phyloP scores from a whole-genome alignment of 2,329 filamentous ascomycete species.

The Pyricularia grisea region DNA sequence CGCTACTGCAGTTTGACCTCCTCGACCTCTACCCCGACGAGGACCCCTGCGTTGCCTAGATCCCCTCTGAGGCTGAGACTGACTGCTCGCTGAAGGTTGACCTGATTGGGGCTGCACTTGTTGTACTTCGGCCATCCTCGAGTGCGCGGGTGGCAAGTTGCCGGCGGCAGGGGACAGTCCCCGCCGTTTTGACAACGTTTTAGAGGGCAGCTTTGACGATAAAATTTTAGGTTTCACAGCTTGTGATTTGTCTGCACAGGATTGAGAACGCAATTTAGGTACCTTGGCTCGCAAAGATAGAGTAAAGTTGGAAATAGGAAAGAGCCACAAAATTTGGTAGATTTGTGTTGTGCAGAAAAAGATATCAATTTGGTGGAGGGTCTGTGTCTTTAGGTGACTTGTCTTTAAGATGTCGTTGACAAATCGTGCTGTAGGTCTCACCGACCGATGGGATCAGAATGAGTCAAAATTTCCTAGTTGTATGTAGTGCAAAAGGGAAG shows the following conservation, averaged over 20 bases:
- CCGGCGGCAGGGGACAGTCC: background rate
- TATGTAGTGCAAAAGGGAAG: background rate
- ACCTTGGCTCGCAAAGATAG: background rate
- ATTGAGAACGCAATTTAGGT: background rate
- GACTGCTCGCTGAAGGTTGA: background rate
- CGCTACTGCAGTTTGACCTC: constrained; percentile 5
- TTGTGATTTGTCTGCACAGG: background rate
- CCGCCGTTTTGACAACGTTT: background rate
- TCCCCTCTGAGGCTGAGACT: background rate
- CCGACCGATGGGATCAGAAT: constrained; percentile 3
- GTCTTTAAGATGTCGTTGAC: background rate
- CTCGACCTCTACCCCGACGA: constrained; percentile 17
- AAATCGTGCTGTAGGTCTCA: background rate
- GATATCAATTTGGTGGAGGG: background rate
- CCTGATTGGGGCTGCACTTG: background rate
- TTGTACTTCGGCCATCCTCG: background rate
- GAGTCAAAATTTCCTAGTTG: constrained; percentile 2
- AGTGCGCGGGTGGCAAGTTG: background rate
- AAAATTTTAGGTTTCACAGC: background rate
- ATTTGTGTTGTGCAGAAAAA: background rate
- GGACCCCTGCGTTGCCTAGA: constrained; percentile 1
- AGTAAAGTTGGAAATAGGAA: background rate
- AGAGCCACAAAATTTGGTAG: background rate
- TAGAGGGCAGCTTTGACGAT: background rate
- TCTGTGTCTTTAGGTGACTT: background rate